Percentiles rank a stretch among this genome's conserved stretches.
These are phyloP conservation scores for Xylariales sp. DNA, from an alignment of 2,329 filamentous ascomycete genomes.

Conservation along the genomic window DNA sequence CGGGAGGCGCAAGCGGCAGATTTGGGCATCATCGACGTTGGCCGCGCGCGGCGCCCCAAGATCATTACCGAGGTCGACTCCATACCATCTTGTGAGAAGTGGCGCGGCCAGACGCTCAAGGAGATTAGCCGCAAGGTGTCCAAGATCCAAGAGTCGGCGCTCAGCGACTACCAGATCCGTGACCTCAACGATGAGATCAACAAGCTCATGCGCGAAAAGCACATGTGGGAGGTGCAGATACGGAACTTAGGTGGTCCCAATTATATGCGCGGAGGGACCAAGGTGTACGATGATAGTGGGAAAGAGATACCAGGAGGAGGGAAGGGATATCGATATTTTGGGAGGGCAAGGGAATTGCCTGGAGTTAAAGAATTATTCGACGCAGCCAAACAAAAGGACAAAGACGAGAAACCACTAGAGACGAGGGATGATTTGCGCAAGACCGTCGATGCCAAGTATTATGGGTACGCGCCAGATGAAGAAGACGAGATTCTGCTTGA, in stretches of 20 bases:
- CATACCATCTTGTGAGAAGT: conserved; percentile 90
- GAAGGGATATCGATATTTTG: conserved; percentile 93
- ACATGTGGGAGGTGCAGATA: conserved; percentile 98
- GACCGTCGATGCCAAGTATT: conserved; percentile 89
- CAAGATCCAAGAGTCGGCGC: conserved; percentile 83
- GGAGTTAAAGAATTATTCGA: conserved; percentile 97
- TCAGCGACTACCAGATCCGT: conserved; percentile 96
- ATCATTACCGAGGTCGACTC: conserved; percentile 81
- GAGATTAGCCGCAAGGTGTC: conserved; percentile 96
- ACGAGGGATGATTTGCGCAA: conserved; percentile 65
- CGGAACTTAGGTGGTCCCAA: conserved; percentile 94
- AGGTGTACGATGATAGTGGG: conserved; percentile 70
- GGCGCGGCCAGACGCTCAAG: conserved; percentile 95
- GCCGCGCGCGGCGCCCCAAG: conserved; percentile 84
- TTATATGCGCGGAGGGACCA: conserved; percentile 75
- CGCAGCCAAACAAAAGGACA: conserved; percentile 57
- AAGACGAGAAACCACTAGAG: conserved; percentile 60
- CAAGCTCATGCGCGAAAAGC: conserved; percentile 97
- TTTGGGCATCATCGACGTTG: conserved; percentile 91
- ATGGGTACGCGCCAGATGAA: conserved; percentile 89
- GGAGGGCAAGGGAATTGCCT: conserved; percentile 80
- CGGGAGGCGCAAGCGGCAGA: conserved; percentile 95
- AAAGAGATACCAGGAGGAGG: conserved; percentile 69
- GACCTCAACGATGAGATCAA: conserved; percentile 99
- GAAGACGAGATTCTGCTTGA: conserved; percentile 77